phyloP scores from a whole-genome alignment of 2,329 filamentous ascomycete species.

The Colletotrichum sidae region DNA sequence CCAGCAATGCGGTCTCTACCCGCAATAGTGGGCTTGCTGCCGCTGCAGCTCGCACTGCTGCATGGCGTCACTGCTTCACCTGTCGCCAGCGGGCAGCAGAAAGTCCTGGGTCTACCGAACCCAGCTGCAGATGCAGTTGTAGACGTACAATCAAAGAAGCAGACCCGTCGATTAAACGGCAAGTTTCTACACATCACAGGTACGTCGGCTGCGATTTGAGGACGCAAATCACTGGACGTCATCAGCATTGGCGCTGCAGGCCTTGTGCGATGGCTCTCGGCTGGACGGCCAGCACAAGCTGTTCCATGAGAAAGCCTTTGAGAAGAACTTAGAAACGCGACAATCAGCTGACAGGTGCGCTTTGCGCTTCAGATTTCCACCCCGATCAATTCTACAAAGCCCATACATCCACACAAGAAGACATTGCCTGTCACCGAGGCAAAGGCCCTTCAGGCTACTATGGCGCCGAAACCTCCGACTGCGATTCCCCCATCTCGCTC shows the following conservation, averaged over 20 bases:
- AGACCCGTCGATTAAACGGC: constrained; percentile 63
- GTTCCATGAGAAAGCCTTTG: too few relatives aligned
- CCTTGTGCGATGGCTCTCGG: too few relatives aligned
- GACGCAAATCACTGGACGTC: not conserved
- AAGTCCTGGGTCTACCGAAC: constrained; percentile 34
- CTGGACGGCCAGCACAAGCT: too few relatives aligned
- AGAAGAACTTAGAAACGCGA: too few relatives aligned
- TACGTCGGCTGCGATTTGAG: constrained; percentile 53
- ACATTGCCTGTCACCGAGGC: constrained; percentile 82
- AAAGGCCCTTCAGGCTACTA: constrained; percentile 82
- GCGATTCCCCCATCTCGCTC: constrained; percentile 84
- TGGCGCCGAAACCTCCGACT: constrained; percentile 88
- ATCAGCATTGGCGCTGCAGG: not conserved
- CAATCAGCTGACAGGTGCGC: constrained; percentile 8
- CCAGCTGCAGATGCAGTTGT: constrained; percentile 1
- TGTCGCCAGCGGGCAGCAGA: constrained; percentile 35
- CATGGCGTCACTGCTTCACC: constrained; percentile 37
- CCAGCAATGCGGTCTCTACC: constrained; percentile 36
- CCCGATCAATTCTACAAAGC: constrained; percentile 88
- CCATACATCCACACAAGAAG: constrained; percentile 77
- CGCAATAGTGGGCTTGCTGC: constrained; percentile 37
- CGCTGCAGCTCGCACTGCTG: constrained; percentile 34
- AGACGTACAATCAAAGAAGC: constrained; percentile 51
- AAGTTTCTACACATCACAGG: constrained; percentile 91
- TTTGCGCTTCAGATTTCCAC: constrained; percentile 80